Percentiles rank a stretch among this genome's conserved stretches.
Conservation (phyloP, 2,329 filamentous ascomycete genomes). For the Apiospora koreana region DNA sequence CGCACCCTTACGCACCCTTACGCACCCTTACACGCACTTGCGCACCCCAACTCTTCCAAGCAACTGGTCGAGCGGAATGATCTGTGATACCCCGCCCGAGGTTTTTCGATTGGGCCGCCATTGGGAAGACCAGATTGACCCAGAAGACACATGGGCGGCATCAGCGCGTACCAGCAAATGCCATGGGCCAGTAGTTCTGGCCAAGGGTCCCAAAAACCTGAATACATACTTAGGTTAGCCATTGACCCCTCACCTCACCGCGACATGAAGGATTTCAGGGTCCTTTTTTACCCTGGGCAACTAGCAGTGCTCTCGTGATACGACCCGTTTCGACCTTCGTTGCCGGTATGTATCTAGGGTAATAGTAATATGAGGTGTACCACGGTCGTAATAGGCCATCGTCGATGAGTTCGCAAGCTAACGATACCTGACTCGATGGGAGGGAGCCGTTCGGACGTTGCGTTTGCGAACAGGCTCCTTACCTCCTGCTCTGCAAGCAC, state of each 20-base stretch:
- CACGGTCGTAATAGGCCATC: not conserved
- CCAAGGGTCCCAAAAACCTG: not conserved
- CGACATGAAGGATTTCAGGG: not conserved
- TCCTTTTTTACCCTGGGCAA: not conserved
- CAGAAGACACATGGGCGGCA: not conserved
- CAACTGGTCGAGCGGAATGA: not conserved
- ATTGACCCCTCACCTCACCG: not conserved
- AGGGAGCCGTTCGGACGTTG: not conserved
- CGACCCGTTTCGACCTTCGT: not conserved
- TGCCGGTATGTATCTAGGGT: not conserved
- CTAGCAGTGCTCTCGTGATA: not conserved
- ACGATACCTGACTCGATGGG: not conserved
- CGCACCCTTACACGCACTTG: not conserved
- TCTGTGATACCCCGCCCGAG: not conserved
- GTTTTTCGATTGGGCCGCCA: not conserved
- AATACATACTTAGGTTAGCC: not conserved
- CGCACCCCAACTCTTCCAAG: conserved; percentile 1
- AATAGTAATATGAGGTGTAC: not conserved
- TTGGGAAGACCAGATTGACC: not conserved
- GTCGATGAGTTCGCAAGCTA: not conserved
- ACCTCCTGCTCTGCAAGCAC: not conserved
- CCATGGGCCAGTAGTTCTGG: not conserved
- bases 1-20: not conserved
- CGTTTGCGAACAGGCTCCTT: not conserved
- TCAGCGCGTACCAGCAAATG: not conserved